Conservation (phyloP, 805 yeast species). For the Suhomyces emberorum region DNA sequence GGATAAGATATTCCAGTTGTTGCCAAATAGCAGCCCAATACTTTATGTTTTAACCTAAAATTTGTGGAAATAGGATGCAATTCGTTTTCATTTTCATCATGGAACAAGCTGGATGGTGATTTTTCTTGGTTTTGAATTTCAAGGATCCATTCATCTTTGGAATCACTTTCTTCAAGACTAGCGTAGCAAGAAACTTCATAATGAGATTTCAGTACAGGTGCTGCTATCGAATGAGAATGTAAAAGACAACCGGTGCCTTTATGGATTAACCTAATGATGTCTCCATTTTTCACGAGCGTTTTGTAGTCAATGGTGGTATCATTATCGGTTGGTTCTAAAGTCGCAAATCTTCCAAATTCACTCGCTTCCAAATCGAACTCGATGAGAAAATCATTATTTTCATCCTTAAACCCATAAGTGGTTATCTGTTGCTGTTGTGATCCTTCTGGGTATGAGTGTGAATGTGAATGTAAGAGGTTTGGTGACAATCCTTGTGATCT, state of each 20-base stretch:
- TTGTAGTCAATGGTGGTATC: conserved; percentile 14
- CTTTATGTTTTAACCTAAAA: conserved; percentile 63
- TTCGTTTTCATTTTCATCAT: conserved; percentile 45
- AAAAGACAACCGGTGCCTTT: conserved; percentile 66
- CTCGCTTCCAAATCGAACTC: conserved; percentile 62
- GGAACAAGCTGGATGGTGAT: conserved; percentile 39
- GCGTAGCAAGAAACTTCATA: conserved; percentile 92
- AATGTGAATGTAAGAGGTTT: conserved; percentile 83
- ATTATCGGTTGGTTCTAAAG: conserved; percentile 19
- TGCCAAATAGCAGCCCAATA: conserved; percentile 72
- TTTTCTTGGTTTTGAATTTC: conserved; percentile 68
- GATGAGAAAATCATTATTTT: conserved; percentile 90
- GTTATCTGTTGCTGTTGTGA: conserved; percentile 94
- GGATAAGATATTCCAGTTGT: conserved; percentile 69
- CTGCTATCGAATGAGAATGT: conserved; percentile 78
- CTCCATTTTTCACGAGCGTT: conserved; percentile 53
- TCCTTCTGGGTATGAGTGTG: conserved; percentile 83
- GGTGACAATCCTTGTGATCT: conserved; percentile 72
- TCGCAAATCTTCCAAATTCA: conserved; percentile 25
- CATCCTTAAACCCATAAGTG: conserved; percentile 89
- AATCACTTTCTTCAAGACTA: conserved; percentile 64
- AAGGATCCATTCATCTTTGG: conserved; percentile 85
- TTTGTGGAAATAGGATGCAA: conserved; percentile 76
- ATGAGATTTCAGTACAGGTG: conserved; percentile 62
- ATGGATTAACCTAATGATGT: conserved; percentile 69